Evolutionary conservation across 1,284 basidiomycete species (phyloP).

Genomic region (Rhodofomes roseus): DNA sequence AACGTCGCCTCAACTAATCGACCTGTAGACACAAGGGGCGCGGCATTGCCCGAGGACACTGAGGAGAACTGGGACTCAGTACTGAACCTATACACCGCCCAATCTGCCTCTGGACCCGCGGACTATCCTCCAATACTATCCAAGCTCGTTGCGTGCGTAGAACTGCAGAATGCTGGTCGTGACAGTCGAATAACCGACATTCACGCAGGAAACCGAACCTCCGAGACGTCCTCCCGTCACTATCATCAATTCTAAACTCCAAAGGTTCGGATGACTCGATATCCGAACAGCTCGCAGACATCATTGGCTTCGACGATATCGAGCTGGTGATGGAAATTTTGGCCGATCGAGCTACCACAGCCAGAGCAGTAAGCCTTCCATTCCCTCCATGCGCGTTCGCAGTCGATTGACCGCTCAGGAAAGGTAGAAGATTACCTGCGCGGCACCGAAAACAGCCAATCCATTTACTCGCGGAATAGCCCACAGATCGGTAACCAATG

Average conservation of each 20-base stretch:
- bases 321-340: constrained; percentile 65
- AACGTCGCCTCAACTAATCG: neutral
- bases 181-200: neutral
- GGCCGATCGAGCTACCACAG: constrained; percentile 37
- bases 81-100: constrained; percentile 16
- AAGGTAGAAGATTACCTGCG: neutral
- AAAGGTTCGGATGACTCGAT: constrained; percentile 60
- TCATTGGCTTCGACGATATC: constrained; percentile 86
- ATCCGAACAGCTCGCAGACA: constrained; percentile 74
- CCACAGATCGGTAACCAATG: neutral
- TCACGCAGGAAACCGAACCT: constrained; percentile 29
- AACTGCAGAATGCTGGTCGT: constrained; percentile 3
- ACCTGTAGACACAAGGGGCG: neutral
- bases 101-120: constrained; percentile 1
- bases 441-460: neutral
- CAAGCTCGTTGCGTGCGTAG: constrained; percentile 32
- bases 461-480: neutral
- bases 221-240: constrained; percentile 25
- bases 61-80: constrained; percentile 22
- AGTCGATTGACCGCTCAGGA: neutral
- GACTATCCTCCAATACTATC: constrained; percentile 16
- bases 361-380: constrained; percentile 15
- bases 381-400: neutral
- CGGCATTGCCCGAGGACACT: constrained; percentile 2
- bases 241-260: constrained; percentile 32